Percentiles rank a stretch among this genome's conserved stretches.
These are phyloP conservation scores for Phialocephala sp. DNA, from an alignment of 2,329 filamentous ascomycete genomes.

Conservation along the genomic window DNA sequence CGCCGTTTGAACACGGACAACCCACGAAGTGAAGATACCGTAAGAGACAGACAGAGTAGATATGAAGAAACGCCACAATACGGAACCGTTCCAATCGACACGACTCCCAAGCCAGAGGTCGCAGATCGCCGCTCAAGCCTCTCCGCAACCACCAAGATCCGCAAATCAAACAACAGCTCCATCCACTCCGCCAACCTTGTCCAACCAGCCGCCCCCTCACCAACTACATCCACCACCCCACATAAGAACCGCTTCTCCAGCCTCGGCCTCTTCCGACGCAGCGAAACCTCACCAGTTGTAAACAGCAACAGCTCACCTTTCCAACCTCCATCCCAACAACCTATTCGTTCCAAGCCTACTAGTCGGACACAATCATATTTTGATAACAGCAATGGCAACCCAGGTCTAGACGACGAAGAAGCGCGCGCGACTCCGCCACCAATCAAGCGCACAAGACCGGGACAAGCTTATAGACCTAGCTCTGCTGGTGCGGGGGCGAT, in stretches of 20 bases:
- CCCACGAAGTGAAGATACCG: slow-evolving; percentile 33
- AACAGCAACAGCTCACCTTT: neutral
- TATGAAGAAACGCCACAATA: slow-evolving; percentile 21
- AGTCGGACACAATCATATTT: slow-evolving; percentile 12
- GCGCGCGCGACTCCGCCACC: slow-evolving; percentile 40
- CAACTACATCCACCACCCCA: slow-evolving; percentile 15
- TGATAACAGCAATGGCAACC: neutral
- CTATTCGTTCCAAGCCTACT: slow-evolving; percentile 8
- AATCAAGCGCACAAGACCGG: slow-evolving; percentile 32
- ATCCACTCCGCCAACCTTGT: neutral
- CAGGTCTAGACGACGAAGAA: slow-evolving; percentile 20
- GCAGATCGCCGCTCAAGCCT: slow-evolving; percentile 41
- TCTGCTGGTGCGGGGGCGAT: slow-evolving; percentile 25
- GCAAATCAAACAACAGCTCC: slow-evolving; percentile 24
- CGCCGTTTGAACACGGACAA: slow-evolving; percentile 32
- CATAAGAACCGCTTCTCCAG: slow-evolving; percentile 22
- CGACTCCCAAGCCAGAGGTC: slow-evolving; percentile 27
- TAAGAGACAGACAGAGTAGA: slow-evolving; percentile 13
- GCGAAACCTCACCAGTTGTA: slow-evolving; percentile 13
- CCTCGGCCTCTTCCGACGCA: slow-evolving; percentile 19
- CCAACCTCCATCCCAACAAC: slow-evolving; percentile 10
- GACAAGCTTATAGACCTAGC: slow-evolving; percentile 26
- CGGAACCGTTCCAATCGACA: slow-evolving; percentile 26
- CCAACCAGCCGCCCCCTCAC: neutral
- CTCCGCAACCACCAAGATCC: slow-evolving; percentile 33